phyloP scores from a whole-genome alignment of 2,329 filamentous ascomycete species.

The Metarhizium robertsii region DNA sequence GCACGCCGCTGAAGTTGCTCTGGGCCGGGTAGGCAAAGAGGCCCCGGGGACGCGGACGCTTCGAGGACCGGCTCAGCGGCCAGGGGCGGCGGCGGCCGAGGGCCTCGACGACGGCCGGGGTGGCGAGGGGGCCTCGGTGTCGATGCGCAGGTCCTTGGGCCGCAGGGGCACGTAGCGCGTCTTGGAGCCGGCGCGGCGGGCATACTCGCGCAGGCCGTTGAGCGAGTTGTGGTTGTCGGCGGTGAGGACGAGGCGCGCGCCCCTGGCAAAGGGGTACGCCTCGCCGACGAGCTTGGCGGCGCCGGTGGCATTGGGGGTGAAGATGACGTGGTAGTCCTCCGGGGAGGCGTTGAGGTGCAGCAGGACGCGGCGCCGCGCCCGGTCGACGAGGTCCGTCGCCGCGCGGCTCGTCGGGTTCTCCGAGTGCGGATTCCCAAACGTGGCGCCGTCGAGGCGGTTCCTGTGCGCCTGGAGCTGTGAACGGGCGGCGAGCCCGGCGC shows the following conservation, averaged over 20 bases:
- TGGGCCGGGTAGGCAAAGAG: slow-evolving; percentile 37
- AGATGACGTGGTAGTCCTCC: slow-evolving; percentile 29
- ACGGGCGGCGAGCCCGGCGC: slow-evolving; percentile 24
- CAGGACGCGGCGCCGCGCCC: slow-evolving; percentile 21
- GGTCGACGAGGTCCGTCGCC: slow-evolving; percentile 23
- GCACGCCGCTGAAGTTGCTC: slow-evolving; percentile 34
- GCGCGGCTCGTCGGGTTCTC: slow-evolving; percentile 25
- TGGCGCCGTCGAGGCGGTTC: slow-evolving; percentile 16
- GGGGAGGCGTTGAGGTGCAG: slow-evolving; percentile 23
- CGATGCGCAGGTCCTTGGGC: slow-evolving; percentile 19
- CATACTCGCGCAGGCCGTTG: slow-evolving; percentile 29
- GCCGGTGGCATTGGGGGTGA: slow-evolving; percentile 30
- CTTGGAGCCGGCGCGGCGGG: slow-evolving; percentile 13
- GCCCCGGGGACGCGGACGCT: slow-evolving; percentile 9
- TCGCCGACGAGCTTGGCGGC: slow-evolving; percentile 30
- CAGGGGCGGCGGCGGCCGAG: slow-evolving; percentile 10
- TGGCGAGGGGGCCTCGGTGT: too few relatives aligned
- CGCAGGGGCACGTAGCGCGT: slow-evolving; percentile 22
- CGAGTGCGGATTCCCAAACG: slow-evolving; percentile 32
- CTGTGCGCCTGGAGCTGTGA: slow-evolving; percentile 23
- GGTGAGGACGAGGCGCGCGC: slow-evolving; percentile 22
- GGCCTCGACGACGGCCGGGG: slow-evolving; percentile 14
- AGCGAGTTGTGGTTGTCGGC: slow-evolving; percentile 34
- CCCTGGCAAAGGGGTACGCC: slow-evolving; percentile 23
- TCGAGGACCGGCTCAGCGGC: neutral